Evolutionary conservation across 164 flowering plant genomes (phyloP), one percentile per base, ranked within the genome.

Genomic region (Amborella trichopoda): DNA sequence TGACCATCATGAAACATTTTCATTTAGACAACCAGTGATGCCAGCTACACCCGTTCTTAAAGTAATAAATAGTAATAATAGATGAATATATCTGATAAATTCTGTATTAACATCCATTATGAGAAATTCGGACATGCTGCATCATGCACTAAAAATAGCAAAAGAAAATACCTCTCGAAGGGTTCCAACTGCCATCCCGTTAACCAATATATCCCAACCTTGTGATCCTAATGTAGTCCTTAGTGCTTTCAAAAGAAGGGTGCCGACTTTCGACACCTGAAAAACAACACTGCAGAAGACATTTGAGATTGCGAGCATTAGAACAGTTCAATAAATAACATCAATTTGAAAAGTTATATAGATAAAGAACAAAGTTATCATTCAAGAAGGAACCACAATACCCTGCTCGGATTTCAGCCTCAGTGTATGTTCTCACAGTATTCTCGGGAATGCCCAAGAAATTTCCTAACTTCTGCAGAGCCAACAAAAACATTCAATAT

Each of bases 381-480:
- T 14, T n/a, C 8, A n/a, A 5, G 19, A 1, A 37, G 6, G 41
- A 8, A 14, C 16, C 2, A 19, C 46, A 69, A 49, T 75, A 90
- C 98, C 98, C 72, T 38, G 98, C 89, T 64, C 95, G 95, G 65
- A 90, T 90, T 72, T 90, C 98, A 61, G 98, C 95, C 69, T 90
- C 98, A 49, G 98, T 55, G 40, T 66, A 90, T 25, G 95, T 90
- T 62, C 78, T 76, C 5, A 90, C 75, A 60, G 75, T 86, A 56
- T 76, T 79, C 47, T 77, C 94, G 8, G 91, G 89, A 55, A 90
- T 76, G 47, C 95, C 94, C 49, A 90, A 66, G 60, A 91, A 95
- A 56, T 71, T 81, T 26, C 98, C 98, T 19, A 90, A 59, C 23
- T 70, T 63, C 95, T 90, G 78, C 61, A 68, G 64, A 20, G 28